Base-by-base conservation (phyloP, 768 basidiomycete genomes). In the Leucocoprinus birnbaumii region DNA sequence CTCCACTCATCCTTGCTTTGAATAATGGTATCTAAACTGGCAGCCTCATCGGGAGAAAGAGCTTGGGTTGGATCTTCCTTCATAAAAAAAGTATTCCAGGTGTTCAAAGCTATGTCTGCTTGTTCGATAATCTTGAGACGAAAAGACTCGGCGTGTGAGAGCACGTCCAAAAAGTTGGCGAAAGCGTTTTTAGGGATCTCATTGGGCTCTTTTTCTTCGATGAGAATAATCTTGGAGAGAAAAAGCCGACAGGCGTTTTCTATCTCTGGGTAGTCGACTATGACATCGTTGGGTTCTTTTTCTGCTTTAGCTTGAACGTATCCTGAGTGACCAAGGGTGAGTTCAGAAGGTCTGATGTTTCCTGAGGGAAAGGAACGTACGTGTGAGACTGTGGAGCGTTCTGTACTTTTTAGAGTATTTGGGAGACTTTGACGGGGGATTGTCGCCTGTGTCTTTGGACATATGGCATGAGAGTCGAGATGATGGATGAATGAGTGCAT, bases 141-240 rank as follows among this genome's bases (percentile, higher is more conserved):
- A 40, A 56, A 58, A 11, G 35, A 56, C 25, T 61, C 60, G 4
- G 55, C 51, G 14, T 42, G 44, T 11, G 51, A 51, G 41, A 58
- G 24, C 25, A 56, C 35, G 13, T 61, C 60, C 25, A 61, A 54
- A 25, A 61, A 51, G 25, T 61, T 35, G 24, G 57, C 47, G n/a
- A 58, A 46, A n/a, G 57, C 51, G 42, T 51, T 21, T 10, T 24
- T 50, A 3, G 60, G 46, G 35, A 53, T 49, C 19, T 18, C 14
- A 11, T 48, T 48, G 43, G 53, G 42, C 11, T 51, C 35, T 16
- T 58, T 48, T n/a, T 51, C 35, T 22, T 56, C 48, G 11, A 44
- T 53, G 2, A 26, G 27, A 24, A 43, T 53, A 14, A 53, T 55
- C 25, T 43, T 48, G 9, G 38, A 40, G 40, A 55, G 48, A 9